Evolutionary conservation across 345 rosid genomes (phyloP).

Genomic region (Hypericum androsaemum): DNA sequence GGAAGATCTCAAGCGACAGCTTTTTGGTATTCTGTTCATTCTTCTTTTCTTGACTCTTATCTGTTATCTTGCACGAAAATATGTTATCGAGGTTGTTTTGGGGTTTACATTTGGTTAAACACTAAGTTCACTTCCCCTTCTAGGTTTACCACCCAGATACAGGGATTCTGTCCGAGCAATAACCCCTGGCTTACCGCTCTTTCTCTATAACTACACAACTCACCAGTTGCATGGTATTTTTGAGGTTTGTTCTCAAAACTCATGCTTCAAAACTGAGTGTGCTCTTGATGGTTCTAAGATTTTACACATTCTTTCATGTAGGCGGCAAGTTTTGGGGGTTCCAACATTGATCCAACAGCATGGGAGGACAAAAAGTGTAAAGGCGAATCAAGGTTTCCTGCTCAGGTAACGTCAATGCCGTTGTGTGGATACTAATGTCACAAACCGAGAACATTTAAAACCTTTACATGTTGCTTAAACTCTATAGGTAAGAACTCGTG

Average conservation of each 20-base stretch:
- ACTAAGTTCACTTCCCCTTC: conserved; percentile 10
- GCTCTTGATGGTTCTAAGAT: too few relatives aligned
- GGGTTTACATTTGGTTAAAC: too few relatives aligned
- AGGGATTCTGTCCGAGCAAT: conserved; percentile 96
- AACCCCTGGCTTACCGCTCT: conserved; percentile 93
- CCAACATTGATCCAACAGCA: conserved; percentile 96
- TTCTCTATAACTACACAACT: conserved; percentile 95
- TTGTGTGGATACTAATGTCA: too few relatives aligned
- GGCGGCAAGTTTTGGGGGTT: conserved; percentile 96
- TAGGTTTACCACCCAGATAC: conserved; percentile 96
- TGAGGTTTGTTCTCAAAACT: conserved; percentile 51
- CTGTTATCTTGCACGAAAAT: neutral
- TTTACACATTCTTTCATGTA: conserved; percentile 10
- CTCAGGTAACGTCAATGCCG: conserved; percentile 48
- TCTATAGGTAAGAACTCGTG: conserved; percentile 65
- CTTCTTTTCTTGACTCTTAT: neutral
- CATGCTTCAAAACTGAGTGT: conserved; percentile 4
- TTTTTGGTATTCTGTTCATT: conserved; percentile 51
- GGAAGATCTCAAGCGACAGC: conserved; percentile 88
- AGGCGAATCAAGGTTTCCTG: conserved; percentile 98
- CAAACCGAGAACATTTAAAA: too few relatives aligned
- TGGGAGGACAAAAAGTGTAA: conserved; percentile 99
- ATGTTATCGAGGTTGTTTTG: too few relatives aligned
- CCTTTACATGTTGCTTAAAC: neutral
- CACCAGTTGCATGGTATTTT: conserved; percentile 97